Evolutionary conservation across 176 grass and related monocot genomes (phyloP), one percentile per base, ranked within the genome.

Genomic region (Rhipidocladum racemiflorum): DNA sequence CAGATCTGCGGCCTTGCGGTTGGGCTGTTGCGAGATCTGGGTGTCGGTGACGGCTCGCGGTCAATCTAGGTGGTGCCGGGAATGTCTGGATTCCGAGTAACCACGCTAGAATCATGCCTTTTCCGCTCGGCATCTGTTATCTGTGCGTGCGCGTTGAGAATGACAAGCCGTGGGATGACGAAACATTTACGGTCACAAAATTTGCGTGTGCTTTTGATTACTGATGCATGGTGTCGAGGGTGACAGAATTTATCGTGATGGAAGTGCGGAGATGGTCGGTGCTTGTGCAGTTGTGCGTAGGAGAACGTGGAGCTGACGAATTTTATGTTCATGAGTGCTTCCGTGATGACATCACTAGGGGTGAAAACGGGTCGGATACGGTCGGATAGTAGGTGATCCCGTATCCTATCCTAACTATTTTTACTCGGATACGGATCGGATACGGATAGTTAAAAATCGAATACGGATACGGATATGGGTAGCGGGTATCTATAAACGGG

Each of bases 1-100:
- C 74, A 83, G 88, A 90, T 90, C 88, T 90, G 74, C 17, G 60
- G 34, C 25, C 74, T 29, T 18, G 74, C 14, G n/a, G 72, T 25
- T 32, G 14, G 21, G 49, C 14, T 23, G 12, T 24, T 9, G 36
- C 32, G 51, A 83, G 74, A 86, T 90, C 80, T 87, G 25, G 43
- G 9, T 64, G 74, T 8, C 61, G 48, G 32, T 17, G 36, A 36
- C 42, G 29, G 17, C 57, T 34, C 42, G 16, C 6, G 5, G 43
- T 28, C 16, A 75, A 53, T 79, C 63, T 60, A 8, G 61, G 28
- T 35, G 24, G 40, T 35, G 50, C 7, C 8, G 28, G 24, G 65
- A 86, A 73, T 75, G 16, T 61, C 29, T 54, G 18, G 5, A 15
- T 34, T 23, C 11, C 9, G 36, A 36, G 38, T 27, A 70, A 6